Base-by-base conservation (phyloP, 2,329 filamentous ascomycete genomes). In the Colletotrichum incanum region DNA sequence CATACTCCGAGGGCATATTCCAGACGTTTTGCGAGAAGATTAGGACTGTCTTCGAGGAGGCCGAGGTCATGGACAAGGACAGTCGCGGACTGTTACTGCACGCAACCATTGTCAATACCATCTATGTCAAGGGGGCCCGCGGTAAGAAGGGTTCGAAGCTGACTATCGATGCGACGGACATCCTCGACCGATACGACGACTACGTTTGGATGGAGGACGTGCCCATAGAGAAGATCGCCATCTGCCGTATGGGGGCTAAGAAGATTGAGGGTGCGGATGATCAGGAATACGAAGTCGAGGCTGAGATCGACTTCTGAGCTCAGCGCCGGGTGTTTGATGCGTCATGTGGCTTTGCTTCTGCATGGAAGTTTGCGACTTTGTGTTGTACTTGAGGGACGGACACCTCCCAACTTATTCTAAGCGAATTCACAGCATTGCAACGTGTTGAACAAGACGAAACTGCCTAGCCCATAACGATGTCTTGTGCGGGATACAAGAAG, bases 231-330 rank as follows among this genome's bases (percentile, higher is more conserved):
- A 89, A 86, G 71, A 82, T 98, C 50, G 91, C 92, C 60, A 91
- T 98, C 47, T 98, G 94, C 79, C 91, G 90, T 78, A 98, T 98
- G 95, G 94, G 95, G 0, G 94, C 94, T 12, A 93, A 91, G 85
- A 91, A 89, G 76, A 83, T 84, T 23, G 81, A 90, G 37, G 84
- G 88, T 9, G 83, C 87, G 2, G 88, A 86, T 12, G 87, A 89
- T 65, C 85, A 84, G 74, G 86, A 80, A 16, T 91, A 90, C 72
- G 86, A 88, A 74, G 86, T 88, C 11, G 88, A 84, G 75, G 87
- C 84, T 5, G 86, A 88, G 77, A 82, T 88, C 45, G 78, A 67
- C 20, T 77, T 87, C 54, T 84, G 75, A 78, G n/a, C 5, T 23
- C 14, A 50, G 23, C 34, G 14, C 11, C 16, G 11, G 20, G 47